phyloP scores from a whole-genome alignment of 768 basidiomycete genomes.

The Inosperma sp. region DNA sequence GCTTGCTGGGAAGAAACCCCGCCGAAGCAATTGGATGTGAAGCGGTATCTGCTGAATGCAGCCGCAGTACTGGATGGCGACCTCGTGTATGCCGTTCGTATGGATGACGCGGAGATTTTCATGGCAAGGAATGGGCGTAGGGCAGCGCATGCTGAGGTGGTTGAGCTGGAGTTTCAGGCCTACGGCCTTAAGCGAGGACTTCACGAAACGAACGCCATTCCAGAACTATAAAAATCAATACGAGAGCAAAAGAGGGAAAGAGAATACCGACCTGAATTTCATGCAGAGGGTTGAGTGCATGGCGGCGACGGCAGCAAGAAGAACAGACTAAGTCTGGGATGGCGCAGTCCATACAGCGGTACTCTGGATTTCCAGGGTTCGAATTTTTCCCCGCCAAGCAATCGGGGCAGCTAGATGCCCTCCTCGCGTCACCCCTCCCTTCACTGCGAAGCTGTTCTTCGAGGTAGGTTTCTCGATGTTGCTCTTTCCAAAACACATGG shows the following conservation, averaged over 20 bases:
- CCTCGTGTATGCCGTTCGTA: conserved; percentile 6
- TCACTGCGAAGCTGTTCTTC: not conserved
- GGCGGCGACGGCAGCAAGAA: not conserved
- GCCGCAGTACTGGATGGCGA: not conserved
- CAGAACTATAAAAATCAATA: not conserved
- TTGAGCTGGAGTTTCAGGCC: not conserved
- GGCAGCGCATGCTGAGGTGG: not conserved
- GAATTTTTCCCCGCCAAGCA: not conserved
- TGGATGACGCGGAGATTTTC: not conserved
- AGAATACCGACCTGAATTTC: not conserved
- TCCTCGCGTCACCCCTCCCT: not conserved
- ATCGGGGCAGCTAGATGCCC: not conserved
- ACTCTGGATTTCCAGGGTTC: not conserved
- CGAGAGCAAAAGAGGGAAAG: not conserved
- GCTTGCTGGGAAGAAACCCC: conserved; percentile 3
- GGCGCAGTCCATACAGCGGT: not conserved
- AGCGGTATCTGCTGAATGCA: not conserved
- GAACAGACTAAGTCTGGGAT: not conserved
- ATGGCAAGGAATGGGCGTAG: not conserved
- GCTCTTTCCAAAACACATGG: not conserved
- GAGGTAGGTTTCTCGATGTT: too few relatives aligned
- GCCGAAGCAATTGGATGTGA: conserved; percentile 3
- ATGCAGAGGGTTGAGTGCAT: not conserved
- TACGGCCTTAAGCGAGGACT: not conserved
- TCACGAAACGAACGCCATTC: not conserved